Evolutionary conservation across 169 alveolate species (phyloP), one percentile per base, ranked within the genome.

Genomic region (Eimeria maxima): DNA sequence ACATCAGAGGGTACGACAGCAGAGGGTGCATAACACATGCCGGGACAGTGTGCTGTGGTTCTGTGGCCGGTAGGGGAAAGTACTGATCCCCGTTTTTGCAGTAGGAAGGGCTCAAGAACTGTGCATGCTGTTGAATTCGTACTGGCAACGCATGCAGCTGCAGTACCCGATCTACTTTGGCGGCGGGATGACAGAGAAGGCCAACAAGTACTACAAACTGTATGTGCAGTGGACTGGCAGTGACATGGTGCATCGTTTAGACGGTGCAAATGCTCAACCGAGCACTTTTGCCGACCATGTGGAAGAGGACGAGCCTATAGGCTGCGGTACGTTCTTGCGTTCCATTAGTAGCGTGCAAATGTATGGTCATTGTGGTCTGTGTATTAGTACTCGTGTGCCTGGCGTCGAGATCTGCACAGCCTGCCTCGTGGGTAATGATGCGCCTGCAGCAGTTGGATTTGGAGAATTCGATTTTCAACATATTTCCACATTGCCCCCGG

Each of bases 41-140:
- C 38, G 38, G 38, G 38, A 33, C 38, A 55, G 81, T 20, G 76
- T 57, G 24, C 16, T 33, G 27, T 38, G 20, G 53, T 18, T 7
- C 7, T 16, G 5, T 50, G 60, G 22, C 14, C 50, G 73, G 27
- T 60, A 90, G 95, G 95, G 95, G 4, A 90, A 99, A 97, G 99
- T 99, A 60, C 98, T 99, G 63, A 99, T 99, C 47, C 99, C 99
- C 5, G 99, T 99, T 7, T 99, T 99, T 97, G 99, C 99, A n/a
- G 98, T 99, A 20, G 99, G 99, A 55, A 98, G 99, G 97, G 99
- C 99, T 53, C 99, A 99, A 97, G 99, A 99, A 96, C 98, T 99
- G 67, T 99, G 99, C 94, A 99, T 99, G 50, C 97, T 99, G 74
- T 97, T 99, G 95, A 99, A 99, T 96, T 98, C 99, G 8, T 99